phyloP scores from a whole-genome alignment of 352 stramenopile species.

The Phytopythium litorale region DNA sequence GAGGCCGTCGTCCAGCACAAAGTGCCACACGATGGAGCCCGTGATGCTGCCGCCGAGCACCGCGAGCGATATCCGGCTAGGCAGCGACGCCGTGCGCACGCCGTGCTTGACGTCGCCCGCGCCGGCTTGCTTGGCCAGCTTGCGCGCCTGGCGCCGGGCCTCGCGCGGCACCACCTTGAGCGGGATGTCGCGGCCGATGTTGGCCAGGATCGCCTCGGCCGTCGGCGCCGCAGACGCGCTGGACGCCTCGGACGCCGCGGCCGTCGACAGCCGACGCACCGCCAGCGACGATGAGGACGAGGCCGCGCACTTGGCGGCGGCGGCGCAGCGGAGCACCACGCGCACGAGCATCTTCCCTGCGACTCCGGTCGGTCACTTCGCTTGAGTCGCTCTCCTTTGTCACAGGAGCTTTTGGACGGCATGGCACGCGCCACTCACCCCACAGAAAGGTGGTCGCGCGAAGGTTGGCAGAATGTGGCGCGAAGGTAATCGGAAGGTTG shows the following conservation, averaged over 20 bases:
- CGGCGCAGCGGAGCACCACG: constrained; percentile 23
- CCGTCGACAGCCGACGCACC: constrained; percentile 12
- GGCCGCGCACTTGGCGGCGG: constrained; percentile 6
- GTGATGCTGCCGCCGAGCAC: constrained; percentile 62
- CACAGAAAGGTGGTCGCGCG: constrained; percentile 10
- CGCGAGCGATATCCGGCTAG: constrained; percentile 64
- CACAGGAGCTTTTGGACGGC: neutral
- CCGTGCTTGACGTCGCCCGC: constrained; percentile 26
- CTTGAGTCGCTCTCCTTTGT: neutral
- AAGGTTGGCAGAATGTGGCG: constrained; percentile 11
- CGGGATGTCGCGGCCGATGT: constrained; percentile 52
- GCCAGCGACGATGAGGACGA: neutral
- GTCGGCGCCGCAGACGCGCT: constrained; percentile 9
- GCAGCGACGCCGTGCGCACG: constrained; percentile 72
- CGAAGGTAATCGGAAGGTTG: neutral
- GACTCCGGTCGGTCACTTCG: neutral
- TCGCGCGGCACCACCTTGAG: constrained; percentile 57
- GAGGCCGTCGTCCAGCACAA: constrained; percentile 57
- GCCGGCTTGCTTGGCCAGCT: constrained; percentile 29
- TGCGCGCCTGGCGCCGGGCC: constrained; percentile 52
- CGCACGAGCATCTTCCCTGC: constrained; percentile 15
- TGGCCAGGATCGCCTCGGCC: constrained; percentile 14
- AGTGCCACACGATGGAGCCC: constrained; percentile 65
- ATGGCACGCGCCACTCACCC: constrained; percentile 2
- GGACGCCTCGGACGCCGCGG: neutral